A percentile compares a stretch with the other conserved stretches of the same genome.
Evolutionary conservation across 2,329 filamentous ascomycete species (phyloP).

Genomic region (Pestalotiopsis sp.): DNA sequence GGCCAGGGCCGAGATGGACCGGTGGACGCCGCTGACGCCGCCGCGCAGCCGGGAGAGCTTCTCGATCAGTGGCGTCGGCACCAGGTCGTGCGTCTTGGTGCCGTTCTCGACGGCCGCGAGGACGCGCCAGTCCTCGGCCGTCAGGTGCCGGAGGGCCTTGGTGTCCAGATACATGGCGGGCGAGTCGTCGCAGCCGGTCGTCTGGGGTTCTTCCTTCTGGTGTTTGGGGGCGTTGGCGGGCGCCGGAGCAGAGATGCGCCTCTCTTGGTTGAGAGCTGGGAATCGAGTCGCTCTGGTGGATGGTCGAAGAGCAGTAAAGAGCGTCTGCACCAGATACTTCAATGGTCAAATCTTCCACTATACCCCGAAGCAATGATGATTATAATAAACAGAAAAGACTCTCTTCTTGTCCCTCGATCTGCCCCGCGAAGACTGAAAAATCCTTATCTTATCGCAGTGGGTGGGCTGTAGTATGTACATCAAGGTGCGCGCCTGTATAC

Average conservation of each 20-base stretch:
- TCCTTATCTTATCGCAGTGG: neutral
- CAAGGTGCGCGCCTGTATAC: neutral
- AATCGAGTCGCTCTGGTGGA: no score
- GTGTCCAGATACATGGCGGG: conserved; percentile 89
- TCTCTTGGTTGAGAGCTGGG: no score
- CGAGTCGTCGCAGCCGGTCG: neutral
- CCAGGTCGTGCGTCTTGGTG: conserved; percentile 95
- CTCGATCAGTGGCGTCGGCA: conserved; percentile 86
- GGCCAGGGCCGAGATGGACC: conserved; percentile 85
- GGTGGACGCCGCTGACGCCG: conserved; percentile 78
- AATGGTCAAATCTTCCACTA: neutral
- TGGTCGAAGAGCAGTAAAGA: no score
- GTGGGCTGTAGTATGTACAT: neutral
- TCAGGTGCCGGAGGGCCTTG: conserved; percentile 89
- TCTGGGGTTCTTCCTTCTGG: neutral
- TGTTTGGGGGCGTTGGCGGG: neutral
- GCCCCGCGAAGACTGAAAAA: neutral
- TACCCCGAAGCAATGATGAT: neutral
- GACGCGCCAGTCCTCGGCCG: conserved; percentile 91
- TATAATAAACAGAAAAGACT: neutral
- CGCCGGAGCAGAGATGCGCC: neutral
- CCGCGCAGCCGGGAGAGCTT: conserved; percentile 81
- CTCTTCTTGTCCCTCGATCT: neutral
- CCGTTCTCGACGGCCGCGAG: conserved; percentile 91
- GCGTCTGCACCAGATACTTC: neutral